These are phyloP conservation scores for Colletotrichum sp. DNA, from an alignment of 2,329 filamentous ascomycete genomes.

Conservation along the genomic window DNA sequence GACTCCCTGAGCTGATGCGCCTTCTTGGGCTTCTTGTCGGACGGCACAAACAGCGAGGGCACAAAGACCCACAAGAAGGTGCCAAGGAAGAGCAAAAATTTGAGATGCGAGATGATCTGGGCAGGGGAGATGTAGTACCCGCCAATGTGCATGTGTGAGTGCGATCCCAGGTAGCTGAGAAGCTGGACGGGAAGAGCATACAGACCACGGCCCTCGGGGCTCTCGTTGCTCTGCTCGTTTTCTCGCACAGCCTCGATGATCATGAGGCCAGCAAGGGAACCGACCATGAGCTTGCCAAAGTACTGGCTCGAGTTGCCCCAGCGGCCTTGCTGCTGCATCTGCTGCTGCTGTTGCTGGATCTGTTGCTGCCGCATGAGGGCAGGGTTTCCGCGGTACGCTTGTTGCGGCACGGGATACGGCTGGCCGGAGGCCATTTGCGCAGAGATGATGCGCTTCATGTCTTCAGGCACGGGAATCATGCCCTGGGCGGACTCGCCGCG, in stretches of 20 bases:
- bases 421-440: constrained; percentile 60
- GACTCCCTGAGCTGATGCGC: constrained; percentile 39
- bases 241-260: constrained; percentile 80
- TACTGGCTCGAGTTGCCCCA: constrained; percentile 63
- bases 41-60: constrained; percentile 53
- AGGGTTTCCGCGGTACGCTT: constrained; percentile 52
- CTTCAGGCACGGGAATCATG: constrained; percentile 70
- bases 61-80: constrained; percentile 60
- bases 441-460: constrained; percentile 68
- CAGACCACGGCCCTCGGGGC: constrained; percentile 69
- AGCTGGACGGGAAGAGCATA: constrained; percentile 67
- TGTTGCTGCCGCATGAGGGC: constrained; percentile 59
- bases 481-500: constrained; percentile 53
- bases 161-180: constrained; percentile 52
- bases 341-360: constrained; percentile 56
- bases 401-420: constrained; percentile 54
- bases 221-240: constrained; percentile 68
- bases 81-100: constrained; percentile 57
- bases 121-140: constrained; percentile 55
- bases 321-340: constrained; percentile 53
- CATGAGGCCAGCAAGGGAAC: constrained; percentile 91
- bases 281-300: constrained; percentile 85
- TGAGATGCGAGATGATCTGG: constrained; percentile 55
- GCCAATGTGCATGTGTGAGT: constrained; percentile 56
- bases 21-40: constrained; percentile 55